These are phyloP conservation scores for Ramaria rubella DNA, from an alignment of 768 basidiomycete species.

Conservation along the genomic window DNA sequence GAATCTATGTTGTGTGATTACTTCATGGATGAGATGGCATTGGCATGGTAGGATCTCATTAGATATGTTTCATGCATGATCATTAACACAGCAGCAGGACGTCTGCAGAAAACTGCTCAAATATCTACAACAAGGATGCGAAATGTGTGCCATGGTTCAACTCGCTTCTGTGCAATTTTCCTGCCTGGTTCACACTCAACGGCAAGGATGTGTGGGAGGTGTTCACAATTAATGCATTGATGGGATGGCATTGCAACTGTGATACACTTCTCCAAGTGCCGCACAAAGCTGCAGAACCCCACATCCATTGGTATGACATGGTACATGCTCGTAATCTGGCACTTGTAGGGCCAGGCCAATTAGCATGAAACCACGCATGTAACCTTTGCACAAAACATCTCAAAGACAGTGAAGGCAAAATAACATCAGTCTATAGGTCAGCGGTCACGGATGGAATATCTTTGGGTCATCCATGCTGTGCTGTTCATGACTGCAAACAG, in stretches of 20 bases:
- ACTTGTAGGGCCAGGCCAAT: constrained; percentile 24
- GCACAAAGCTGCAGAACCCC: constrained; percentile 17
- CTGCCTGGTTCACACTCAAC: constrained; percentile 10
- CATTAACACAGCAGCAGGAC: constrained; percentile 15
- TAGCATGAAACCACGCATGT: constrained; percentile 27
- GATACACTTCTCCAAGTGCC: constrained; percentile 12
- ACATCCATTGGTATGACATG: constrained; percentile 8
- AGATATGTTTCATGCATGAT: not conserved
- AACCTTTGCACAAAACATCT: constrained; percentile 20
- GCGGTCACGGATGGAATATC: constrained; percentile 29
- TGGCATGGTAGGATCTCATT: not conserved
- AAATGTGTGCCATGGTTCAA: not conserved
- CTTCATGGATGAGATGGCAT: not conserved
- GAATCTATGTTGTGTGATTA: not conserved
- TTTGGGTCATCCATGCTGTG: no score
- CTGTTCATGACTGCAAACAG: constrained; percentile 21
- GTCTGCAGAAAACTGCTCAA: constrained; percentile 26
- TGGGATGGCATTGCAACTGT: constrained; percentile 16
- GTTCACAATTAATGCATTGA: constrained; percentile 20
- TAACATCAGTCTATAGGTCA: constrained; percentile 9
- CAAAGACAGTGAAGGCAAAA: constrained; percentile 10
- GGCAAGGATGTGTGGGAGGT: constrained; percentile 23
- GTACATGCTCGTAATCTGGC: constrained; percentile 21
- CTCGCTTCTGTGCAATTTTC: constrained; percentile 3
- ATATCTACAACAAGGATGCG: constrained; percentile 23